Evolutionary conservation across 306 rosid genomes (phyloP), one percentile per base, ranked within the genome.

Genomic region (Dalbergia oliveri): DNA sequence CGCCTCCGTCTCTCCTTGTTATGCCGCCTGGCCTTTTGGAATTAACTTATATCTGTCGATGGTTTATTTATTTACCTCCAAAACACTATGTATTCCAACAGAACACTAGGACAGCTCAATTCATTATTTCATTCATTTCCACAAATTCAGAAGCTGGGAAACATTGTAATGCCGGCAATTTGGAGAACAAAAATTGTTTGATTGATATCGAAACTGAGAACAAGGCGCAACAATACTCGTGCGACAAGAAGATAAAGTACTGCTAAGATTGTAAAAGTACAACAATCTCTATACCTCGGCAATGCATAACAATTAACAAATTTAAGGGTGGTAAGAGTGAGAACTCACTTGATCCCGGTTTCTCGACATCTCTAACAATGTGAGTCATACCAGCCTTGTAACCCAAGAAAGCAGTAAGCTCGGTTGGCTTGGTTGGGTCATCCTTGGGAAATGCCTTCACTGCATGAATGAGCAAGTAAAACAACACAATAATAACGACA

Each of bases 371-470:
- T 62, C 97, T 80, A 4, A 92, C 97, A 82, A 92, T 89, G 81
- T 92, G 97, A 15, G 97, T 92, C 95, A 92, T 92, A 50, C 95
- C 91, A 62, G 97, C 97, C 91, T 92, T 92, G 87, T 92, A 90
- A 45, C 95, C 95, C 75, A 90, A 70, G 33, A 92, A 92, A 18
- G 95, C 93, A 66, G 94, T 92, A 3, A 92, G 78, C 76, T 81
- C 88, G 58, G 93, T 90, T 14, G 88, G 41, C 81, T 92, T 89
- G 81, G 53, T 60, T 56, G 86, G 89, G 61, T 90, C 93, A 90
- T 92, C 95, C 88, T 84, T 90, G 2, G 97, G 97, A 80, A 92
- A 92, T 39, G 97, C 89, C 93, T 92, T 92, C 94, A 90, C 97
- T 90, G 92, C 75, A 73, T 0, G 4, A 37, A 0, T 26, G 31